phyloP scores from a whole-genome alignment of 2,329 filamentous ascomycete species.

The Monosporascus sp. region DNA sequence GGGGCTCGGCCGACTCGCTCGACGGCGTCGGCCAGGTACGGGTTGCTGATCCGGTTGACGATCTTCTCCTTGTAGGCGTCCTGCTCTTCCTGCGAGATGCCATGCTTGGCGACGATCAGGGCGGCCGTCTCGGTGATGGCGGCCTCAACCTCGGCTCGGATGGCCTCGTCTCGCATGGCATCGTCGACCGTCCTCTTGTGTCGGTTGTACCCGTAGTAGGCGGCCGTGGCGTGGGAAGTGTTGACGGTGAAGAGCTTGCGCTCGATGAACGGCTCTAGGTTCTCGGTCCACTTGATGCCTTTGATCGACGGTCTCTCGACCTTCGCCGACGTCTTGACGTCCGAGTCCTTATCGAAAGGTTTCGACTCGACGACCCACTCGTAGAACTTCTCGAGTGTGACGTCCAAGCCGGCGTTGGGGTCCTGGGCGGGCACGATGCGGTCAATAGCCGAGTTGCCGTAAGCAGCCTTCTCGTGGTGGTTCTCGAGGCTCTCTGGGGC shows the following conservation, averaged over 20 bases:
- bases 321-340: slow-evolving; percentile 6
- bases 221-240: slow-evolving; percentile 92
- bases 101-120: slow-evolving; percentile 83
- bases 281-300: slow-evolving; percentile 87
- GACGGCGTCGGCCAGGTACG: slow-evolving; percentile 83
- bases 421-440: slow-evolving; percentile 94
- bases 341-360: slow-evolving; percentile 64
- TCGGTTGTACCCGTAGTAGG: slow-evolving; percentile 87
- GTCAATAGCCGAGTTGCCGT: slow-evolving; percentile 97
- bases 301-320: slow-evolving; percentile 65
- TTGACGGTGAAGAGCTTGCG: slow-evolving; percentile 99
- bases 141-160: slow-evolving; percentile 72
- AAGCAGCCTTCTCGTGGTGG: slow-evolving; percentile 72
- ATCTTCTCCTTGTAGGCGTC: slow-evolving; percentile 87
- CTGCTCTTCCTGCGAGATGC: slow-evolving; percentile 70
- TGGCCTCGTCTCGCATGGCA: slow-evolving; percentile 73
- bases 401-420: slow-evolving; percentile 72
- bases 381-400: slow-evolving; percentile 97
- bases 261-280: slow-evolving; percentile 94
- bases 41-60: slow-evolving; percentile 88
- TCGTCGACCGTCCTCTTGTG: slow-evolving; percentile 88
- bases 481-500: slow-evolving; percentile 59
- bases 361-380: slow-evolving; percentile 95
- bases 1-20: slow-evolving; percentile 94
- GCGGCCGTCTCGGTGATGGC: slow-evolving; percentile 81